These are phyloP conservation scores for Asterophora lycoperdoides DNA, from an alignment of 768 basidiomycete species.

Conservation along the genomic window DNA sequence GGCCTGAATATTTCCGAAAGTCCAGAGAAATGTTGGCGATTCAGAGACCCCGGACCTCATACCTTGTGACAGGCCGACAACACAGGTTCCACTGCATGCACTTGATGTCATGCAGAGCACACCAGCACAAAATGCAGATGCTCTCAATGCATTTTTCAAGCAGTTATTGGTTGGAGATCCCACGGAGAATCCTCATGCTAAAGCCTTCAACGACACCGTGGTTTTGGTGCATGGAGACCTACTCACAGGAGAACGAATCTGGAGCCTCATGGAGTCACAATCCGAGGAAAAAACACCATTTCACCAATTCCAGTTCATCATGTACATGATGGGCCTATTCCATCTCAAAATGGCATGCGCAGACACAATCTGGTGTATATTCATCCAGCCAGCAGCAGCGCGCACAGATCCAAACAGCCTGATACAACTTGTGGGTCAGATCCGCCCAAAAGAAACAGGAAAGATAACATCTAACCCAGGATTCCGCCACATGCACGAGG, in stretches of 20 bases:
- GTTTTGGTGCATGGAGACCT: conserved; percentile 28
- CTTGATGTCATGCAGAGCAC: conserved; percentile 23
- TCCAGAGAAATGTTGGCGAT: no score
- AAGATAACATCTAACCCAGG: conserved; percentile 30
- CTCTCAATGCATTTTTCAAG: conserved; percentile 11
- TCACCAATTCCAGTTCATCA: conserved; percentile 25
- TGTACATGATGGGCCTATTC: conserved; percentile 29
- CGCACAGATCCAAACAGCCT: neutral
- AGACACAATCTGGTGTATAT: conserved; percentile 22
- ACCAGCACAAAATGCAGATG: conserved; percentile 18
- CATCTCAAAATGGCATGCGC: conserved; percentile 29
- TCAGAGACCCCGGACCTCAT: no score
- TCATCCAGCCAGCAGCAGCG: conserved; percentile 12
- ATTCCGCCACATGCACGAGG: conserved; percentile 33
- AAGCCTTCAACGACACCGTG: conserved; percentile 10
- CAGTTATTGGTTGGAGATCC: conserved; percentile 23
- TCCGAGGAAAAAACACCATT: conserved; percentile 25
- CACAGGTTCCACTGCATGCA: conserved; percentile 16
- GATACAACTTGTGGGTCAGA: neutral
- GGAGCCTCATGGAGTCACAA: conserved; percentile 19
- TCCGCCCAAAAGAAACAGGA: conserved; percentile 30
- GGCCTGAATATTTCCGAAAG: no score
- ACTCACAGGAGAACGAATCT: conserved; percentile 21
- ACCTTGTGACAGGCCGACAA: conserved; percentile 15
- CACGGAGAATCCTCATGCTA: neutral